phyloP scores from a whole-genome alignment of 768 basidiomycete species.

The Terana coerulea region DNA sequence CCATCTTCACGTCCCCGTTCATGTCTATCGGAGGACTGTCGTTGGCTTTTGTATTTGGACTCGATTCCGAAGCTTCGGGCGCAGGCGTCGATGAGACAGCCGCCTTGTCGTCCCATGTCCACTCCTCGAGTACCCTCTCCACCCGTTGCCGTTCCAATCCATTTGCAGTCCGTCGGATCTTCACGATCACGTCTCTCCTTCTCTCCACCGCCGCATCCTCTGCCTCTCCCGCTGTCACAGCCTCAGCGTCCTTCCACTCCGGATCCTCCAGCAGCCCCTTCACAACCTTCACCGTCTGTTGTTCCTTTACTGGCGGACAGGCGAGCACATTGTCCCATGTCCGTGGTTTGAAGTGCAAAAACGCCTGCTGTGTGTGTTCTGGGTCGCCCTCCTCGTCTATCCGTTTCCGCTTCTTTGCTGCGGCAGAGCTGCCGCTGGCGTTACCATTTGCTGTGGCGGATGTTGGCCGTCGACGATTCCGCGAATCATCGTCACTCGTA shows the following conservation, averaged over 20 bases:
- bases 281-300: slow-evolving; percentile 33
- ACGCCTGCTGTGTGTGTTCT: slow-evolving; percentile 26
- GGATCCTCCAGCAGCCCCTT: slow-evolving; percentile 35
- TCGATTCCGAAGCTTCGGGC: not conserved
- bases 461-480: slow-evolving; percentile 27
- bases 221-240: slow-evolving; percentile 15
- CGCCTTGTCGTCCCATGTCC: slow-evolving; percentile 45
- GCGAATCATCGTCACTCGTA: slow-evolving; percentile 65
- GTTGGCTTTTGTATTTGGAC: not conserved
- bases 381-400: slow-evolving; percentile 14
- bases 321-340: slow-evolving; percentile 56
- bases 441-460: slow-evolving; percentile 21
- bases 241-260: slow-evolving; percentile 37
- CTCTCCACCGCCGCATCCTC: slow-evolving; percentile 39
- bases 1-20: slow-evolving; percentile 1
- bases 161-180: slow-evolving; percentile 49
- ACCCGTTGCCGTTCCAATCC: slow-evolving; percentile 71
- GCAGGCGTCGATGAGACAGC: slow-evolving; percentile 7
- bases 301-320: slow-evolving; percentile 39
- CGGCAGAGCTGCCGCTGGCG: slow-evolving; percentile 8
- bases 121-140: slow-evolving; percentile 64
- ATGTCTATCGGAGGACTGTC: no score
- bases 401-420: slow-evolving; percentile 27
- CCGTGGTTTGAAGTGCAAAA: slow-evolving; percentile 68
- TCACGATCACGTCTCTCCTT: slow-evolving; percentile 48